Conservation (phyloP, 371 early-diverging fungal genomes). For the Quaeritorhiza haematococci region DNA sequence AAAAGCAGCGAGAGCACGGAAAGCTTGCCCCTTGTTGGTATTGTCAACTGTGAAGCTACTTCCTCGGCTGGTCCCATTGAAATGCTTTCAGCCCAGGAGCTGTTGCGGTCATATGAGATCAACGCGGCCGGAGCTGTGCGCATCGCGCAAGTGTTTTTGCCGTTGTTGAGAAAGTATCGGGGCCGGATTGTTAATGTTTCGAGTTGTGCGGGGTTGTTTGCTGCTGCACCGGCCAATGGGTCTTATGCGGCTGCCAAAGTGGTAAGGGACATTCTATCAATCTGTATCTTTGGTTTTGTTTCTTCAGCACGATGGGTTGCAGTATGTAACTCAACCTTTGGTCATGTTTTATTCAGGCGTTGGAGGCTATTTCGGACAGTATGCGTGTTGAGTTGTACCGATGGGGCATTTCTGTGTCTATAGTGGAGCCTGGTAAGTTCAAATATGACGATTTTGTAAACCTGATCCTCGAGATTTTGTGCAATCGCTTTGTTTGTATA, state of each 20-base stretch:
- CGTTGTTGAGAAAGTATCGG: conserved; percentile 15
- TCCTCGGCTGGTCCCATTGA: conserved; percentile 26
- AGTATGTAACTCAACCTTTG: too few relatives aligned
- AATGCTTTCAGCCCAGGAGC: conserved; percentile 12
- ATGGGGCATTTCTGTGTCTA: conserved; percentile 30
- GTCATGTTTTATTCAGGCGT: too few relatives aligned
- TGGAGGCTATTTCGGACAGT: too few relatives aligned
- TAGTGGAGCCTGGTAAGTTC: too few relatives aligned
- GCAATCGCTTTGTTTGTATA: too few relatives aligned
- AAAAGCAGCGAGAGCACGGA: background rate
- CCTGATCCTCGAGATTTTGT: too few relatives aligned
- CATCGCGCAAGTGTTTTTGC: conserved; percentile 28
- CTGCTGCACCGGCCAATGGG: conserved; percentile 30
- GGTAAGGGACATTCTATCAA: too few relatives aligned
- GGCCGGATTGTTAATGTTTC: conserved; percentile 37
- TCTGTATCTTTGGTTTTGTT: too few relatives aligned
- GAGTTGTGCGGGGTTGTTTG: conserved; percentile 22
- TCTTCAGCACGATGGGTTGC: too few relatives aligned
- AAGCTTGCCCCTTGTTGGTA: conserved; percentile 19
- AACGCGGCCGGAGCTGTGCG: conserved; percentile 31
- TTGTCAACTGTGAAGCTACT: conserved; percentile 29
- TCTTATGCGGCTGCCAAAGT: conserved; percentile 34
- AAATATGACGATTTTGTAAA: too few relatives aligned
- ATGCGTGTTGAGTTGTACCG: conserved; percentile 27
- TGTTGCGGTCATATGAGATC: conserved; percentile 22